Base-by-base conservation (phyloP, 257 asterid species). In the Plantago ovata region DNA sequence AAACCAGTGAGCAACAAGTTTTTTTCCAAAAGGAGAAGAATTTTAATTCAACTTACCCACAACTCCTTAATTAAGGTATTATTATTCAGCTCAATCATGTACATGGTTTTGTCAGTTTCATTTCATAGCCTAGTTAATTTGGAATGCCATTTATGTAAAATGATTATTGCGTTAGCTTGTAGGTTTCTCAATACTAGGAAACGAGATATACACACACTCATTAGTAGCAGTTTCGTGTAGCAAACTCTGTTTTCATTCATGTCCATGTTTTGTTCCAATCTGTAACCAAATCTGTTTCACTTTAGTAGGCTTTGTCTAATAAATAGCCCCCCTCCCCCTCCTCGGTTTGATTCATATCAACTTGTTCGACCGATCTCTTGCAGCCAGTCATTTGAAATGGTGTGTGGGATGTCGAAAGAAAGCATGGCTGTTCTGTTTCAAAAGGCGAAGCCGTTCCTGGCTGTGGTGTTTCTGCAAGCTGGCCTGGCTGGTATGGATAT, bases 401-500 rank as follows among this genome's bases (percentile, higher is more conserved):
- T 61, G 56, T 13, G 21, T 24, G 49, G 56, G 53, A 51, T 68
- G 21, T 12, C 61, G 21, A 69, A 55, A 11, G 77, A 67, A 46
- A 75, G 54, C 0, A 51, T 53, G 62, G 12, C 32, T 48, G 38
- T 61, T 19, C 12, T 73, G 15, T 74, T 75, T 43, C 58, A 60
- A 36, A 79, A 70, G 62, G 69, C 75, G 22, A 92, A 84, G 45
- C 97, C 98, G 3, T 88, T 88, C 61, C 33, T 86, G 6, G 98
- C 69, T 0, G 96, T 88, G 13, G 53, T 84, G 18, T 92, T 92
- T 65, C 65, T 92, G 45, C 98, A 92, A 69, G 87, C 84, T 14
- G 98, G 95, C 28, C 12, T 88, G 21, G 91, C 97, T 0, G 98
- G 98, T 19, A 92, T 92, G 98, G 98, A 92, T 53, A 79, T 92